These are phyloP conservation scores for Saccharomycopsis schoenii DNA, from an alignment of 805 yeast genomes.

Conservation along the genomic window DNA sequence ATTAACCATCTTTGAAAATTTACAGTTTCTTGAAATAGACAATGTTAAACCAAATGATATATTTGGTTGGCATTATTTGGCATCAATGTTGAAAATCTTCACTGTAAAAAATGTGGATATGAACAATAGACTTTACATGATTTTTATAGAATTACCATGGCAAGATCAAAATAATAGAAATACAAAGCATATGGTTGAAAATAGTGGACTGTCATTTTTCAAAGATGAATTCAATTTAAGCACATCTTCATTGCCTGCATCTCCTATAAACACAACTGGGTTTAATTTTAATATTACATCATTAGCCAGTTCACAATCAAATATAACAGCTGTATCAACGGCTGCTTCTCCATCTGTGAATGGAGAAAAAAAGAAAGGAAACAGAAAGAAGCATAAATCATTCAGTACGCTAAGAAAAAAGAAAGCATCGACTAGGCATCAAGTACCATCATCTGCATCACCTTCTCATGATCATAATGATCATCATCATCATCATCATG, in stretches of 20 bases:
- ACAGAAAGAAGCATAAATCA: slow-evolving; percentile 15
- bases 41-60: slow-evolving; percentile 57
- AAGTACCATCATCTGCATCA: not conserved
- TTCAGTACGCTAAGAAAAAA: slow-evolving; percentile 15
- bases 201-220: not conserved
- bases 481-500: not conserved
- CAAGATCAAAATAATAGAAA: slow-evolving; percentile 35
- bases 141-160: slow-evolving; percentile 40
- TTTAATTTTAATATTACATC: not conserved
- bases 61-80: slow-evolving; percentile 52
- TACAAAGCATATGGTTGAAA: slow-evolving; percentile 29
- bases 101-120: slow-evolving; percentile 43
- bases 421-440: slow-evolving; percentile 1
- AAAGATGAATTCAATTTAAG: slow-evolving; percentile 5
- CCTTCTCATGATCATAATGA: not conserved
- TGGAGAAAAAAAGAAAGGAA: slow-evolving; percentile 13
- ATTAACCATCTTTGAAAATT: slow-evolving; percentile 47
- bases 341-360: not conserved
- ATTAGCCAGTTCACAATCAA: slow-evolving; percentile 1
- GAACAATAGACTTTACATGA: slow-evolving; percentile 39
- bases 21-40: slow-evolving; percentile 49
- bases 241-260: slow-evolving; percentile 12
- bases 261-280: slow-evolving; percentile 7
- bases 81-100: slow-evolving; percentile 45
- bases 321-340: slow-evolving; percentile 8